Percentiles rank a stretch among this genome's conserved stretches.
phyloP scores from a whole-genome alignment of 306 rosid species.

The Vigna angularis region DNA sequence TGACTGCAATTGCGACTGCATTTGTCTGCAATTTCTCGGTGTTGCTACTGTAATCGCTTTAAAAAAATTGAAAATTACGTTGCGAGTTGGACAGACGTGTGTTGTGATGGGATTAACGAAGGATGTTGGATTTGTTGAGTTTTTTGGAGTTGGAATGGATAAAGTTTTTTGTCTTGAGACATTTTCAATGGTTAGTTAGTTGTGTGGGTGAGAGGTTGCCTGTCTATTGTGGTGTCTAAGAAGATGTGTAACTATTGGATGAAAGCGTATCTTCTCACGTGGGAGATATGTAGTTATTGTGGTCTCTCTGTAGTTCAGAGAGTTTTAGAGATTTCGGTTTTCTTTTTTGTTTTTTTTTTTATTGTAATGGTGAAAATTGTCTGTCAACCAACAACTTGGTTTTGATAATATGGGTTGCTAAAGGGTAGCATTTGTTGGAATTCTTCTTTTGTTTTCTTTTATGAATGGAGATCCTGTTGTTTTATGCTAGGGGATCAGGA shows the following conservation, averaged over 20 bases:
- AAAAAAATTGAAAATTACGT: not conserved
- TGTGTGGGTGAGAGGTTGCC: constrained; percentile 18
- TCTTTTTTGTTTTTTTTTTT: not conserved
- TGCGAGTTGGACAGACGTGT: not conserved
- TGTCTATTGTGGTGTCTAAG: not conserved
- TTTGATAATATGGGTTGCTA: constrained; percentile 5
- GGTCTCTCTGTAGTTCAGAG: not conserved
- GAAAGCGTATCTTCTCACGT: constrained; percentile 1
- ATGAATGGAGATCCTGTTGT: not conserved
- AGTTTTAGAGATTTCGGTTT: constrained; percentile 25
- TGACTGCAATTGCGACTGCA: not conserved
- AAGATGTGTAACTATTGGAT: not conserved
- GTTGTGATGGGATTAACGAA: constrained; percentile 8
- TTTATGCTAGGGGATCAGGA: not conserved
- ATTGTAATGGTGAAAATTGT: not conserved
- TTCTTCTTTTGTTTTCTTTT: constrained; percentile 26
- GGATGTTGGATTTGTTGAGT: constrained; percentile 6
- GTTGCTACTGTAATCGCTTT: not conserved
- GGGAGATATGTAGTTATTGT: constrained; percentile 20
- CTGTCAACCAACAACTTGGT: not conserved
- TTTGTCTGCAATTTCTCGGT: not conserved
- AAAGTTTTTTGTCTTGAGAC: not conserved
- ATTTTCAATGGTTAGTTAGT: not conserved
- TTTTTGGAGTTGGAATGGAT: not conserved
- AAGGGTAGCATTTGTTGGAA: constrained; percentile 8